Base-by-base conservation (phyloP, 805 yeast genomes). In the Pichia sporocuriosa region DNA sequence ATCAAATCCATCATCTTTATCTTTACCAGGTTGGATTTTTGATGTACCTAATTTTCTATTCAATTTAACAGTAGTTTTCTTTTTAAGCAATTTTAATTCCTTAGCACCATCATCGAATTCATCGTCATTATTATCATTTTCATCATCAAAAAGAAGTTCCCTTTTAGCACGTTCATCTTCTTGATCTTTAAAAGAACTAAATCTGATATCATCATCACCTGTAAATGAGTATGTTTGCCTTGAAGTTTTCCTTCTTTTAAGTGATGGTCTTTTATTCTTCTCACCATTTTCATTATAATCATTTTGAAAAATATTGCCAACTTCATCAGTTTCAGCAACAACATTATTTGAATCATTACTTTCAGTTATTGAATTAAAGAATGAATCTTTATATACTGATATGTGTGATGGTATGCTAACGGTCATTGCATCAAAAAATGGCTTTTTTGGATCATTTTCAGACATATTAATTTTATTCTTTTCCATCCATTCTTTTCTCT, bases 31-130 rank as follows among this genome's bases (percentile, higher is more conserved):
- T n/a, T 25, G 31, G 21, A 8, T 58, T 23, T 59, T 56, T 33
- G 58, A 59, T 10, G 80, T 73, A 54, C 75, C 55, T 41, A 72
- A 72, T 35, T 81, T 72, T 47, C 83, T 72, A 8, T 83, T 74
- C 5, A 76, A 59, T 1, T 75, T 75, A 16, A 80, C 83, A 20
- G 29, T 45, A 1, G 57, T 50, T 19, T 46, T 54, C 30, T 51
- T 44, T 27, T 49, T 54, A 3, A 60, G 35, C 8, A 39, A 63
- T 50, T 66, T 68, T 42, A 68, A 58, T 16, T 61, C 61, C 3
- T 69, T 72, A 24, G 52, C 44, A 1, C 61, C 65, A 37, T 61
- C 65, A 23, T n/a, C n/a, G n/a, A n/a, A n/a, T n/a, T n/a, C n/a
- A n/a, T n/a, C n/a, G n/a, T n/a, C n/a, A n/a, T n/a, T n/a, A n/a